Evolutionary conservation across 306 rosid species (phyloP).

Genomic region (Calophaca sinica): DNA sequence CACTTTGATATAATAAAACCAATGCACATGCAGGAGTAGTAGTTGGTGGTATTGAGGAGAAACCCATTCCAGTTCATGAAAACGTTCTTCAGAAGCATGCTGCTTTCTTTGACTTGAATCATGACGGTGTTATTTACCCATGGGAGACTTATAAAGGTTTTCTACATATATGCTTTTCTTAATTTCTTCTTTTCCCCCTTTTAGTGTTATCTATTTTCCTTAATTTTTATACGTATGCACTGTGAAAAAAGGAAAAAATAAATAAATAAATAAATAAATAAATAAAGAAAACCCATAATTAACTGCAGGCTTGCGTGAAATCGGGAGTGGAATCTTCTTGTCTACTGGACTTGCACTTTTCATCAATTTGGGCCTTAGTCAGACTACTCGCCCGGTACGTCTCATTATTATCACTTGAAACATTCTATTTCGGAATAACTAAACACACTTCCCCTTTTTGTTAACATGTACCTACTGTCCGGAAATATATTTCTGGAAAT

Average conservation of each 20-base stretch:
- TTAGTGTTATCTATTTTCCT: neutral
- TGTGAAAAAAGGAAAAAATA: neutral
- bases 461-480: no score
- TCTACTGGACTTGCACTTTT: conserved; percentile 49
- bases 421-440: no score
- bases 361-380: conserved; percentile 67
- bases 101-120: conserved; percentile 66
- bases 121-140: conserved; percentile 73
- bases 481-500: no score
- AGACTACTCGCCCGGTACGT: conserved; percentile 62
- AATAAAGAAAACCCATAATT: neutral
- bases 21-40: no score
- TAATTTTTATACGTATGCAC: neutral
- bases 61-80: conserved; percentile 24
- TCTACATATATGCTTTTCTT: no score
- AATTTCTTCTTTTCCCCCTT: neutral
- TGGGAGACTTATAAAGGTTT: conserved; percentile 73
- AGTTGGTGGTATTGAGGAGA: neutral
- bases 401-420: neutral
- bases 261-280: neutral
- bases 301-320: conserved; percentile 64
- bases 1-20: no score
- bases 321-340: conserved; percentile 58
- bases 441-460: no score
- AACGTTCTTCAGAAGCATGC: conserved; percentile 70